phyloP scores from a whole-genome alignment of 2,329 filamentous ascomycete species.

The Paraphaeosphaeria minitans region DNA sequence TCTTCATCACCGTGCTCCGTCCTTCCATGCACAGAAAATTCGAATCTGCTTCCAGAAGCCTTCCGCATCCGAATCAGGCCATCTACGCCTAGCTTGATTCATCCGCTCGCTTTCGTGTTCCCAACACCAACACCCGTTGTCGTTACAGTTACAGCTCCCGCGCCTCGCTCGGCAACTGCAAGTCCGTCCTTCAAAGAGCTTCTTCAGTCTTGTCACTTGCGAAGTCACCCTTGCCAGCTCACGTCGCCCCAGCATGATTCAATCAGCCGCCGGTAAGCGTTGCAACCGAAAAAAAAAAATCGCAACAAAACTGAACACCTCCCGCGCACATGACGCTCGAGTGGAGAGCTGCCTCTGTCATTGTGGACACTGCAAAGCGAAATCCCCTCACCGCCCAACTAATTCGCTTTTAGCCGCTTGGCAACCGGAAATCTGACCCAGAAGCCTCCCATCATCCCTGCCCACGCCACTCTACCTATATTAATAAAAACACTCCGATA shows the following conservation, averaged over 20 bases:
- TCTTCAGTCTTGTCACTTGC: not conserved
- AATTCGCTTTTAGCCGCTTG: conserved; percentile 35
- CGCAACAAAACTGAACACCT: conserved; percentile 13
- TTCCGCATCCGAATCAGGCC: conserved; percentile 29
- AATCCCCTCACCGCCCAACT: conserved; percentile 41
- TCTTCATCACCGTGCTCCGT: conserved; percentile 24
- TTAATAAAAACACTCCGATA: not conserved
- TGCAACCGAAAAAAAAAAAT: not conserved
- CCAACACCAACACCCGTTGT: conserved; percentile 25
- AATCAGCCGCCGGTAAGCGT: not conserved
- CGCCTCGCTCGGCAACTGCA: conserved; percentile 11
- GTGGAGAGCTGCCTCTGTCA: conserved; percentile 18
- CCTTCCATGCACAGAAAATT: conserved; percentile 22
- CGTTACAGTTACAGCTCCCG: conserved; percentile 15
- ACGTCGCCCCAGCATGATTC: not conserved
- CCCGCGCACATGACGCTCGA: conserved; percentile 30
- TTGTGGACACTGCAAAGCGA: conserved; percentile 15
- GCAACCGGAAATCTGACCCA: conserved; percentile 22
- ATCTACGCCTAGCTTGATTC: conserved; percentile 24
- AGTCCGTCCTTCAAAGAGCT: conserved; percentile 11
- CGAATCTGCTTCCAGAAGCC: conserved; percentile 39
- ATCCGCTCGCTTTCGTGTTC: conserved; percentile 26
- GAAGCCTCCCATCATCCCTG: conserved; percentile 13
- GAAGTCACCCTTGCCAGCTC: not conserved
- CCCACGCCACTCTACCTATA: conserved; percentile 16